Evolutionary conservation across 2,329 filamentous ascomycete species (phyloP).

Genomic region (Cladobotryum mycophilum): DNA sequence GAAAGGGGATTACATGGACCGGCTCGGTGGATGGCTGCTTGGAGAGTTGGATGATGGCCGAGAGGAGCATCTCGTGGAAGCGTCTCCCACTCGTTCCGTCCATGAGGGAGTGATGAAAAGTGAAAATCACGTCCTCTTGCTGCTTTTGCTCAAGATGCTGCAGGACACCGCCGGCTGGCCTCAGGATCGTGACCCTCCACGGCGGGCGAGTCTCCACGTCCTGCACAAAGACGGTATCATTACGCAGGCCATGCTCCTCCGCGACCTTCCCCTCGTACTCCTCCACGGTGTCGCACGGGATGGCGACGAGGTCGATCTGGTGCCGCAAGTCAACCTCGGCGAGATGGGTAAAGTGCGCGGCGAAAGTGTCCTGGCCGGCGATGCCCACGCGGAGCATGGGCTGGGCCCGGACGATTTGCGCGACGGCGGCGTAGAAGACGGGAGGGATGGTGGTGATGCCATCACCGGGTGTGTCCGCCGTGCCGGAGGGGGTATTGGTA

Average conservation of each 20-base stretch:
- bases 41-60: constrained; percentile 30
- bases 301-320: constrained; percentile 33
- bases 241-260: constrained; percentile 30
- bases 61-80: constrained; percentile 44
- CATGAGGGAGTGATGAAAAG: constrained; percentile 46
- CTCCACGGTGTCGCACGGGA: constrained; percentile 15
- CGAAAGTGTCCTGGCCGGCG: constrained; percentile 35
- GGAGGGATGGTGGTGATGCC: constrained; percentile 9
- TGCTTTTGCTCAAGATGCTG: not conserved
- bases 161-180: constrained; percentile 14
- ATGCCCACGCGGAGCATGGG: constrained; percentile 45
- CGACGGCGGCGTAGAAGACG: constrained; percentile 33
- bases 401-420: constrained; percentile 35
- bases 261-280: constrained; percentile 28
- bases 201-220: constrained; percentile 35
- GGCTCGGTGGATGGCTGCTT: not conserved
- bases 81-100: constrained; percentile 44
- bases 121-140: constrained; percentile 36
- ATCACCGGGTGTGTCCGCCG: not conserved
- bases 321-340: constrained; percentile 36
- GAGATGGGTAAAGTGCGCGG: constrained; percentile 39
- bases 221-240: constrained; percentile 34
- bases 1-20: constrained; percentile 25
- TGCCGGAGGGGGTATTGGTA: constrained; percentile 3
- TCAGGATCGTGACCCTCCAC: constrained; percentile 41